Evolutionary conservation across 108 stramenopile genomes (phyloP).

Genomic region (Chaetoceros muelleri): DNA sequence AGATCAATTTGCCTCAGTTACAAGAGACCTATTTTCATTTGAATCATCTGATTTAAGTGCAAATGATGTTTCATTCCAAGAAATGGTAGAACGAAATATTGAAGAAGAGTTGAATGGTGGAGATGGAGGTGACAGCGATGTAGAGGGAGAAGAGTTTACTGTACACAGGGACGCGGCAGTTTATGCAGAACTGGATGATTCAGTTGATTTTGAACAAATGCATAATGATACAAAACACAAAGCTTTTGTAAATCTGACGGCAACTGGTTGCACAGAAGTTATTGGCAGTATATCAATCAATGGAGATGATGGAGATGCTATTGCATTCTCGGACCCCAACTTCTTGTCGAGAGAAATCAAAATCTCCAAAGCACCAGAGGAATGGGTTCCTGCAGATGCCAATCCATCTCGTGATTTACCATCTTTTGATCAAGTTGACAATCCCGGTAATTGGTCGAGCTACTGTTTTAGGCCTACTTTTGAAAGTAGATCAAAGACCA

Average conservation of each 20-base stretch:
- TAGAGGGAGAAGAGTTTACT: conserved; percentile 3
- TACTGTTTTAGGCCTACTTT: background rate
- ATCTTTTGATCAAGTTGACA: background rate
- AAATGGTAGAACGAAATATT: no score
- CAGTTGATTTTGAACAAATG: no score
- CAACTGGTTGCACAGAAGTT: background rate
- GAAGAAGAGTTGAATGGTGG: no score
- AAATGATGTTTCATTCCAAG: no score
- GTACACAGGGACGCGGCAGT: no score
- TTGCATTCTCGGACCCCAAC: no score
- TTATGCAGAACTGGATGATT: no score
- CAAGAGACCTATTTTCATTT: no score
- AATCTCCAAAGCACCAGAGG: background rate
- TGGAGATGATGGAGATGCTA: background rate
- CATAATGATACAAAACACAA: no score
- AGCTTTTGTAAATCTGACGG: conserved; percentile 1
- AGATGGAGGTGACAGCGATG: conserved; percentile 2
- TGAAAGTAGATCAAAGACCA: background rate
- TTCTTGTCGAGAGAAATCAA: no score
- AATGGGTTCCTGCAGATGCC: background rate
- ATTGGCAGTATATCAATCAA: background rate
- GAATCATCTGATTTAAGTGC: no score
- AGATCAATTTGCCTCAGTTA: no score
- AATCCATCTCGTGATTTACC: background rate
- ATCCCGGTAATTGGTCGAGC: background rate